A percentile compares a stretch with the other conserved stretches of the same genome.
phyloP scores from a whole-genome alignment of 495 filamentous ascomycete genomes.

The Polyplosphaeria fusca region DNA sequence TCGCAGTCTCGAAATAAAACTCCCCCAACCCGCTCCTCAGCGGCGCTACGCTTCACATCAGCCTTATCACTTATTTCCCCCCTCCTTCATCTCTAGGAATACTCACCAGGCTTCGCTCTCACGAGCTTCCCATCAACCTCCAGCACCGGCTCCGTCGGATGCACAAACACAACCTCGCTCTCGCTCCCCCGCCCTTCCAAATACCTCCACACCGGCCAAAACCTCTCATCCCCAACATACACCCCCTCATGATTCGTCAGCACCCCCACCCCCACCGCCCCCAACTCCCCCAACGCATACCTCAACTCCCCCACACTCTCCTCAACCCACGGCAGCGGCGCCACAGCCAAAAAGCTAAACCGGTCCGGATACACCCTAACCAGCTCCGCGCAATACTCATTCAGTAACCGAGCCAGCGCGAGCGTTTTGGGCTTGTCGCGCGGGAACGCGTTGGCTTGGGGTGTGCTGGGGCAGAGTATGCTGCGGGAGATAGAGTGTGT shows the following conservation, averaged over 20 bases:
- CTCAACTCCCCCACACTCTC: conserved; percentile 22
- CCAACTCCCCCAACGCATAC: conserved; percentile 31
- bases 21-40: conserved; percentile 32
- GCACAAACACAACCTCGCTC: conserved; percentile 32
- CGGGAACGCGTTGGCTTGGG: conserved; percentile 32
- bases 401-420: conserved; percentile 30
- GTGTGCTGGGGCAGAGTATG: conserved; percentile 29
- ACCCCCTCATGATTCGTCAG: conserved; percentile 36
- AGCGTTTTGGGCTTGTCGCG: conserved; percentile 21
- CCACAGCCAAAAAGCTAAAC: conserved; percentile 31
- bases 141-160: conserved; percentile 33
- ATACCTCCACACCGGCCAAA: conserved; percentile 25
- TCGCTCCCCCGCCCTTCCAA: conserved; percentile 15
- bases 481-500: conserved; percentile 20
- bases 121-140: conserved; percentile 18
- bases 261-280: conserved; percentile 28
- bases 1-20: conserved; percentile 37
- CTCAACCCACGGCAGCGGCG: conserved; percentile 31
- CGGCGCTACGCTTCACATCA: conserved; percentile 14
- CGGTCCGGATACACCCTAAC: conserved; percentile 16
- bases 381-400: conserved; percentile 28
- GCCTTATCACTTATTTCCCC: not conserved
- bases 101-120: conserved; percentile 31
- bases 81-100: not conserved
- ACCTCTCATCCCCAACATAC: conserved; percentile 28